A percentile compares a stretch with the other conserved stretches of the same genome.
These are phyloP conservation scores for Yarrowia divulgata DNA, from an alignment of 805 yeast species.

Conservation along the genomic window DNA sequence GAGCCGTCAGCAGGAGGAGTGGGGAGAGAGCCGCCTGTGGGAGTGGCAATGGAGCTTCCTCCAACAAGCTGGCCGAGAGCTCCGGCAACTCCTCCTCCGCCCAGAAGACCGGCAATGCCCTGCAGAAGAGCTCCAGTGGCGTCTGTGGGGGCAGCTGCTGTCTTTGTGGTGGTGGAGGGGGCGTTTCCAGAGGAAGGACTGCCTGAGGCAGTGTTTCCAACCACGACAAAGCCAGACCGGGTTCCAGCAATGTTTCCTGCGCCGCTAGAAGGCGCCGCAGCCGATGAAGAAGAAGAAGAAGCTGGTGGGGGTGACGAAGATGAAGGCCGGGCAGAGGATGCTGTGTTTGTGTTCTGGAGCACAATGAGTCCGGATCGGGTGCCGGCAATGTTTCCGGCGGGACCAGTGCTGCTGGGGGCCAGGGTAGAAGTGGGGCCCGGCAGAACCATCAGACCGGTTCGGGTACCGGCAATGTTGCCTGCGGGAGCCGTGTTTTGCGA, in stretches of 20 bases:
- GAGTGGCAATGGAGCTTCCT: slow-evolving; percentile 3
- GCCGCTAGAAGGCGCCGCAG: background rate
- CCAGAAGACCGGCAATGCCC: slow-evolving; percentile 18
- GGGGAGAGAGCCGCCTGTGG: slow-evolving; percentile 3
- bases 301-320: background rate
- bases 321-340: background rate
- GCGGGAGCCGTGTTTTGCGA: background rate
- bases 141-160: slow-evolving; percentile 1
- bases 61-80: background rate
- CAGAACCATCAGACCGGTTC: slow-evolving; percentile 11
- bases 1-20: background rate
- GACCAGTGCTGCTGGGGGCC: background rate
- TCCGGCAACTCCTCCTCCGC: slow-evolving; percentile 20
- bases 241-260: background rate
- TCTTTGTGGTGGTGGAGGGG: background rate
- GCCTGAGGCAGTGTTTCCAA: slow-evolving; percentile 6
- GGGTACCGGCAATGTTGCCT: slow-evolving; percentile 31
- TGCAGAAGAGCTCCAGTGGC: slow-evolving; percentile 18
- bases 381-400: slow-evolving; percentile 21
- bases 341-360: slow-evolving; percentile 15
- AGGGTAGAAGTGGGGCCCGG: background rate
- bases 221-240: slow-evolving; percentile 6
- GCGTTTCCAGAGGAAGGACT: background rate
- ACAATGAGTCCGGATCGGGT: slow-evolving; percentile 18
- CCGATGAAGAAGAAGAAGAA: background rate